Conservation (phyloP, 2,329 filamentous ascomycete species). For the Cladosporium cucumerinum region DNA sequence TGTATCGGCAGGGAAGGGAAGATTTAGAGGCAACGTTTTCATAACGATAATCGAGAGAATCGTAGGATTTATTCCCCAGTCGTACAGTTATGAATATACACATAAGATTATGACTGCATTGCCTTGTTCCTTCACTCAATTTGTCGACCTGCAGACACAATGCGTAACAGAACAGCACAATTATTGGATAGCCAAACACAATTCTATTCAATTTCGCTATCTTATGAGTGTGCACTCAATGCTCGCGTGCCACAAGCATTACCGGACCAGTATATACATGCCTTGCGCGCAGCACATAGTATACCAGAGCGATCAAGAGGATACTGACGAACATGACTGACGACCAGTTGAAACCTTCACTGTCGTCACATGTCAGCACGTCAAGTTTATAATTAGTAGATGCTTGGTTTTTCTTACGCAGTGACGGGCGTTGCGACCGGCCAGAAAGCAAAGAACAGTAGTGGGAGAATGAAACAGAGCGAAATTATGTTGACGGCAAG, state of each 20-base stretch:
- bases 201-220: not conserved
- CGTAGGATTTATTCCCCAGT: not conserved
- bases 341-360: constrained; percentile 14
- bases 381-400: no score
- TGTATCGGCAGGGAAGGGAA: not conserved
- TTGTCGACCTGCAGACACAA: not conserved
- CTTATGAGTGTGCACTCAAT: not conserved
- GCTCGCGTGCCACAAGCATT: not conserved
- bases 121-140: not conserved
- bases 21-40: not conserved
- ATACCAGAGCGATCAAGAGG: constrained; percentile 12
- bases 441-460: constrained; percentile 51
- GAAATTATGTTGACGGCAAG: constrained; percentile 39
- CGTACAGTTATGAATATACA: not conserved
- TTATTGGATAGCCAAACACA: not conserved
- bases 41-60: not conserved
- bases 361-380: constrained; percentile 13
- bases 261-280: constrained; percentile 16
- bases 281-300: constrained; percentile 15
- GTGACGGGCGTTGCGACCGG: constrained; percentile 38
- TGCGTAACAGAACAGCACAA: not conserved
- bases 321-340: constrained; percentile 10
- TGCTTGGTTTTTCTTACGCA: constrained; percentile 41
- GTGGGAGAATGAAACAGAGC: constrained; percentile 42
- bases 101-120: not conserved